phyloP scores from a whole-genome alignment of 176 grass and related monocot genomes.

The Oryza coarctata region DNA sequence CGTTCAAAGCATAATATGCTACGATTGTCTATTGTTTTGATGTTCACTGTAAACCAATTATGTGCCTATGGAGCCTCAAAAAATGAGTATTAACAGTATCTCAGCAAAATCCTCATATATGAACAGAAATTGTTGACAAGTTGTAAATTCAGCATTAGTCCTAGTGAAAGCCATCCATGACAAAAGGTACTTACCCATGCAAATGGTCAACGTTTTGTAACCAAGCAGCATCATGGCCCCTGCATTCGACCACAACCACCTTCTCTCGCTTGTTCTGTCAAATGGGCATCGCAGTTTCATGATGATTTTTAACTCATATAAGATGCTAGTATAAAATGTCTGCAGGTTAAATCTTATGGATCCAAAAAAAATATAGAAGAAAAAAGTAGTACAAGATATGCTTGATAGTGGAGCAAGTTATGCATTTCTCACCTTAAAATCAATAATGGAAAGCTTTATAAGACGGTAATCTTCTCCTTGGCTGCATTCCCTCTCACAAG shows the following conservation, averaged over 20 bases:
- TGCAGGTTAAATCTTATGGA: background rate
- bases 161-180: slow-evolving; percentile 11
- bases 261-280: slow-evolving; percentile 73
- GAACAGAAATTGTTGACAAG: background rate
- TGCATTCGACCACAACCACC: slow-evolving; percentile 87
- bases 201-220: slow-evolving; percentile 81
- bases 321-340: background rate
- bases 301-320: background rate
- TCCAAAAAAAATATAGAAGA: slow-evolving; percentile 14
- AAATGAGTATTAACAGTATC: background rate
- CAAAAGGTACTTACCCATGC: slow-evolving; percentile 55
- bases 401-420: slow-evolving; percentile 1
- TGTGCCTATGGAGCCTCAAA: background rate
- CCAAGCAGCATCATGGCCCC: slow-evolving; percentile 93
- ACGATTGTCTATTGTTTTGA: background rate
- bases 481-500: slow-evolving; percentile 95
- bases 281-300: slow-evolving; percentile 21
- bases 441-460: slow-evolving; percentile 86
- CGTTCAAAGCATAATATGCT: background rate
- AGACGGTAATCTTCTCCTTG: slow-evolving; percentile 91
- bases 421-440: slow-evolving; percentile 70
- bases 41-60: background rate
- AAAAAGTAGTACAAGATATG: slow-evolving; percentile 26
- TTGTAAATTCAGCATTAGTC: slow-evolving; percentile 20
- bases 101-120: background rate